A percentile compares a stretch with the other conserved stretches of the same genome.
phyloP scores from a whole-genome alignment of 2,329 filamentous ascomycete genomes.

The Helotiales sp. region DNA sequence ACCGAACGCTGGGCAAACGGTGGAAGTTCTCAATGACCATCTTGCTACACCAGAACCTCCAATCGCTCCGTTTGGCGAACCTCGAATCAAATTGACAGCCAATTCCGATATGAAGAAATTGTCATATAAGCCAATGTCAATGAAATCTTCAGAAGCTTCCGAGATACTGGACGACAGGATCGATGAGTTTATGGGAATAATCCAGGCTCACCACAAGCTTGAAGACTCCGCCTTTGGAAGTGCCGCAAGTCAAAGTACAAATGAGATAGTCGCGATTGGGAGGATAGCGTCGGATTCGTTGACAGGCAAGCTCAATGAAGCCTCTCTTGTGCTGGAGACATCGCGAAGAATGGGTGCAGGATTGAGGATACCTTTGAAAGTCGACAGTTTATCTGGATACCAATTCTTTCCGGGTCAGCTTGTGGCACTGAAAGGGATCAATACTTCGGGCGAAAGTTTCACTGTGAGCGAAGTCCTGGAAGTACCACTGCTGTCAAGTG shows the following conservation, averaged over 20 bases:
- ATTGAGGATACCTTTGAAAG: constrained; percentile 74
- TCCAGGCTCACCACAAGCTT: constrained; percentile 73
- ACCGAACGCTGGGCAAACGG: constrained; percentile 73
- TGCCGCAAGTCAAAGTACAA: constrained; percentile 80
- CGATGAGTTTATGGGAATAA: constrained; percentile 77
- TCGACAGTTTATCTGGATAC: constrained; percentile 67
- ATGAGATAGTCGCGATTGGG: constrained; percentile 85
- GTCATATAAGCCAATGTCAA: constrained; percentile 86
- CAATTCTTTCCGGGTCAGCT: constrained; percentile 95
- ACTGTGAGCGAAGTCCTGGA: constrained; percentile 74
- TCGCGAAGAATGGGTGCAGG: constrained; percentile 83
- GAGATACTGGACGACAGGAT: constrained; percentile 95
- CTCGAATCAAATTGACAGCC: constrained; percentile 81
- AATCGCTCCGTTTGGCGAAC: constrained; percentile 68
- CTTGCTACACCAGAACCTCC: constrained; percentile 67
- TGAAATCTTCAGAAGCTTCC: constrained; percentile 90
- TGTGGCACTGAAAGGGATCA: constrained; percentile 82
- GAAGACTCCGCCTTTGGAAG: constrained; percentile 84
- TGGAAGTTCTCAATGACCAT: constrained; percentile 81
- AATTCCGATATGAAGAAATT: constrained; percentile 90
- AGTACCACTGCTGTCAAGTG: constrained; percentile 71
- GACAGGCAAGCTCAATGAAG: constrained; percentile 84
- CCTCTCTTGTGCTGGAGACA: constrained; percentile 85
- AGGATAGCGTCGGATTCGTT: constrained; percentile 84
- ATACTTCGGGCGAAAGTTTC: constrained; percentile 83